Conservation (phyloP, 495 filamentous ascomycete species). For the Xylaria curta region DNA sequence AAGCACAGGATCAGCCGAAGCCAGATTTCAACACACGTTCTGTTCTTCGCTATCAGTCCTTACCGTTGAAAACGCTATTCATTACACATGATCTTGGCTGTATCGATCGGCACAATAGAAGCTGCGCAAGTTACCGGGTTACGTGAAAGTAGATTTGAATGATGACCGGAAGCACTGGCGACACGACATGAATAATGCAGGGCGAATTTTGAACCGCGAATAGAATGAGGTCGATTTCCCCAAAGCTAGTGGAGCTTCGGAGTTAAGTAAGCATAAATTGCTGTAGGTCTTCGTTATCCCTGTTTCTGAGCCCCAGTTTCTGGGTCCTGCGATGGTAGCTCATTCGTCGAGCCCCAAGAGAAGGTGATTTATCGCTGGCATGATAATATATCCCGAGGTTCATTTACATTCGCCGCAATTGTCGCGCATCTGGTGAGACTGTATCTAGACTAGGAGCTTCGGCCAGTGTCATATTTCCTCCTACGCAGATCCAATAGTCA, state of each 20-base stretch:
- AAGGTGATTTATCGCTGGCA: not conserved
- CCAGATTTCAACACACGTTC: not conserved
- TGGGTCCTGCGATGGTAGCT: not conserved
- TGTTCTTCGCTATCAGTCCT: not conserved
- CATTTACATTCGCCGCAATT: not conserved
- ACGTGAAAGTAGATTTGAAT: not conserved
- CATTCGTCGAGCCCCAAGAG: not conserved
- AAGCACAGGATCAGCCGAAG: conserved; percentile 20
- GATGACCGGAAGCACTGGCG: not conserved
- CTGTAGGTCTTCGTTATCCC: not conserved
- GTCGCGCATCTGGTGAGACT: not conserved
- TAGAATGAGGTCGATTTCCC: not conserved
- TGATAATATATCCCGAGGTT: not conserved
- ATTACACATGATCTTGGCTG: not conserved
- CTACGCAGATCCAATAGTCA: not conserved
- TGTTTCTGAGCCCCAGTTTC: not conserved
- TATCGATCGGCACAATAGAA: not conserved
- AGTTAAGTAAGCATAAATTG: not conserved
- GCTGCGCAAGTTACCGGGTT: not conserved
- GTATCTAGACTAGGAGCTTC: not conserved
- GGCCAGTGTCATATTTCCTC: not conserved
- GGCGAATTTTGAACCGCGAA: conserved; percentile 4
- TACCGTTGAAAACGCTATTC: not conserved
- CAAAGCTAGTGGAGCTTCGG: conserved; percentile 1
- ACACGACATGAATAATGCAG: not conserved